These are phyloP conservation scores for Backusella mclennaniae DNA, from an alignment of 192 early-diverging fungal genomes.

Conservation along the genomic window DNA sequence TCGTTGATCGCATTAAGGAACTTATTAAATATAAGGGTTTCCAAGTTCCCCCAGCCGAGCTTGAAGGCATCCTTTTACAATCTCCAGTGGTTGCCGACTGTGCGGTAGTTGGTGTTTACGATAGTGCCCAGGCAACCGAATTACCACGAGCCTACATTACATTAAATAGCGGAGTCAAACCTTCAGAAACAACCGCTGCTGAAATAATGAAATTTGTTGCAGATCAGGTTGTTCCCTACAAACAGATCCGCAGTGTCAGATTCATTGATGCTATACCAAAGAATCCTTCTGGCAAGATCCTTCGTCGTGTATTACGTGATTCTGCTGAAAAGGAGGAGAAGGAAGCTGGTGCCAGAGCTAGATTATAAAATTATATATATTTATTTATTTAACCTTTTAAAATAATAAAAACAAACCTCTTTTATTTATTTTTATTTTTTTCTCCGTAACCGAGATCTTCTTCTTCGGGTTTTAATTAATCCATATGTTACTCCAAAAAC, in stretches of 20 bases:
- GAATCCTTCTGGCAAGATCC: conserved; percentile 79
- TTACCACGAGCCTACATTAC: conserved; percentile 80
- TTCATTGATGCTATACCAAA: conserved; percentile 76
- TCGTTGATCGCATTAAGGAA: conserved; percentile 74
- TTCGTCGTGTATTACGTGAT: conserved; percentile 47
- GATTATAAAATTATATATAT: conserved; percentile 8
- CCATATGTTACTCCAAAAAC: neutral
- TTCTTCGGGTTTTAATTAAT: conserved; percentile 4
- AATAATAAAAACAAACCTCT: neutral
- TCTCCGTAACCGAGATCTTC: neutral
- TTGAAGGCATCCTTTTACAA: conserved; percentile 58
- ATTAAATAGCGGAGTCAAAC: conserved; percentile 35
- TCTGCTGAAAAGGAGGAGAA: conserved; percentile 16
- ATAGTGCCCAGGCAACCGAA: conserved; percentile 66
- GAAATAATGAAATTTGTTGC: conserved; percentile 56
- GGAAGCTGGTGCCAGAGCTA: neutral
- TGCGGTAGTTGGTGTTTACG: conserved; percentile 67
- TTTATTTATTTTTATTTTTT: neutral
- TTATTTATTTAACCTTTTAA: neutral
- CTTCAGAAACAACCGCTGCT: conserved; percentile 31
- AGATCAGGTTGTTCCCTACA: conserved; percentile 67
- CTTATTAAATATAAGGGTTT: conserved; percentile 91
- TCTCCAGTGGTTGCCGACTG: conserved; percentile 71
- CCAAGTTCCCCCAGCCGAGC: conserved; percentile 82
- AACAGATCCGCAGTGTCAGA: conserved; percentile 77